These are phyloP conservation scores for Warburgia ugandensis DNA, from an alignment of 164 flowering plant species.

Conservation along the genomic window DNA sequence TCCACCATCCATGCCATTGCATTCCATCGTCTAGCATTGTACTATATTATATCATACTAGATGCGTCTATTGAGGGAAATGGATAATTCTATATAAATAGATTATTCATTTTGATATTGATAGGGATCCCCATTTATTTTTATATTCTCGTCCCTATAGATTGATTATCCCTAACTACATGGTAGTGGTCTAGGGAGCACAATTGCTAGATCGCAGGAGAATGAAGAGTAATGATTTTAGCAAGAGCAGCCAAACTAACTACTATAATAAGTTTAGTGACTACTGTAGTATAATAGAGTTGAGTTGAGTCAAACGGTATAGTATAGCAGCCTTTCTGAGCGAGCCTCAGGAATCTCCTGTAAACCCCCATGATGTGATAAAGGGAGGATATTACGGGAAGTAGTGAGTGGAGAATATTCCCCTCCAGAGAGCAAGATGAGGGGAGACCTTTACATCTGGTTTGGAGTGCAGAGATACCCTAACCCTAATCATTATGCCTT, in stretches of 20 bases:
- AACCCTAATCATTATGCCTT: no score
- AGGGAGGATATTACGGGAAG: no score
- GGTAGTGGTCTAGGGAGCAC: no score
- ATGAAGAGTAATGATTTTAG: not conserved
- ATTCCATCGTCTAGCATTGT: not conserved
- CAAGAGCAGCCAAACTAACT: not conserved
- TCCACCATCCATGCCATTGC: not conserved
- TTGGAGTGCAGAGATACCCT: no score
- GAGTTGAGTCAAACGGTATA: not conserved
- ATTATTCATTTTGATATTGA: no score
- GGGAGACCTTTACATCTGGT: no score
- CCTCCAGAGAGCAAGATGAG: no score
- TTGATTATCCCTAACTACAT: not conserved
- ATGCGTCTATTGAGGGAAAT: not conserved
- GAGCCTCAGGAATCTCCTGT: no score
- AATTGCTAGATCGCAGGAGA: not conserved
- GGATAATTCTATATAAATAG: no score
- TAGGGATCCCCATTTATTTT: not conserved
- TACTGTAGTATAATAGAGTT: not conserved
- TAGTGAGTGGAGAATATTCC: no score
- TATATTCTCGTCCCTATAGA: not conserved
- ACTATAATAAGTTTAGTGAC: not conserved
- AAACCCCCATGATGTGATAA: no score
- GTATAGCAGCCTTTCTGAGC: not conserved
- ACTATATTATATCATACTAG: not conserved